Conservation (phyloP, 192 early-diverging fungal species). For the Phycomyces nitens region DNA sequence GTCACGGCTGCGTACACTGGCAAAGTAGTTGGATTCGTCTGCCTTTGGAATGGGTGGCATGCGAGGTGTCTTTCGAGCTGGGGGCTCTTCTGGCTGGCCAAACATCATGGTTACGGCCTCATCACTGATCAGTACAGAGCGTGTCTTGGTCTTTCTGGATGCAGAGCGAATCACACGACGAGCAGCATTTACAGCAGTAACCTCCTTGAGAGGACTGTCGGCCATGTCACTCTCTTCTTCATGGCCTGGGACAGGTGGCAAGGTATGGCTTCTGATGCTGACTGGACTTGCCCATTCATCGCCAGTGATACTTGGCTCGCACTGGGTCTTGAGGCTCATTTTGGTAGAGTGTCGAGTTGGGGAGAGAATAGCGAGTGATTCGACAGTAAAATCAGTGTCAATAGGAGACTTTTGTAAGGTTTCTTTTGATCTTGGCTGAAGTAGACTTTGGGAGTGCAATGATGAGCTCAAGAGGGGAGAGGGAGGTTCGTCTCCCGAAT, state of each 20-base stretch:
- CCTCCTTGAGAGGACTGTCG: background rate
- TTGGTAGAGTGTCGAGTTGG: background rate
- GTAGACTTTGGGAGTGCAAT: background rate
- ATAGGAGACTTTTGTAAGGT: background rate
- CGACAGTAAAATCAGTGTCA: background rate
- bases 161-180: slow-evolving; percentile 23
- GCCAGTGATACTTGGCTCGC: background rate
- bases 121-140: slow-evolving; percentile 6
- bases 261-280: background rate
- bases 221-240: background rate
- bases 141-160: slow-evolving; percentile 18
- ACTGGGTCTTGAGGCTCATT: background rate
- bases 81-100: background rate
- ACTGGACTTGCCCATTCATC: background rate
- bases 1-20: slow-evolving; percentile 10
- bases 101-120: slow-evolving; percentile 13
- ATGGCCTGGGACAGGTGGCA: background rate
- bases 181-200: slow-evolving; percentile 12
- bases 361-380: background rate
- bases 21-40: slow-evolving; percentile 8
- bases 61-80: background rate
- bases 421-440: background rate
- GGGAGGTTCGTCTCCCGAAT: background rate
- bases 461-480: background rate
- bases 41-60: background rate